Percentiles rank a stretch among this genome's conserved stretches.
Evolutionary conservation across 2,329 filamentous ascomycete species (phyloP).

Genomic region (Fusarium sp.): DNA sequence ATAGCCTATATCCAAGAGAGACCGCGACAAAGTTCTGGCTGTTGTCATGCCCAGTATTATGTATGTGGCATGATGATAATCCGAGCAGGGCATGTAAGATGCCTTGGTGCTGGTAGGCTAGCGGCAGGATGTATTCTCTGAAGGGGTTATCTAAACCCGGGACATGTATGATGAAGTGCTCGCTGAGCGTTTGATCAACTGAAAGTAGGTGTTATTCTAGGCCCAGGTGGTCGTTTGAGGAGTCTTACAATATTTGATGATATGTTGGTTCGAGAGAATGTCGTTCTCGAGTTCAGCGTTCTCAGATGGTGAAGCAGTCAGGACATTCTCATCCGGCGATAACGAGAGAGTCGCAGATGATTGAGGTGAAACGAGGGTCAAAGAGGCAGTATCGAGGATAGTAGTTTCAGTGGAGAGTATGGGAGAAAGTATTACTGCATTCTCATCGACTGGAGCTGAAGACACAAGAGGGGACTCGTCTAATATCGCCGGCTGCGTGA

Average conservation of each 20-base stretch:
- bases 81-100: slow-evolving; percentile 45
- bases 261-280: neutral
- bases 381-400: neutral
- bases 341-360: neutral
- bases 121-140: slow-evolving; percentile 34
- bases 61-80: slow-evolving; percentile 42
- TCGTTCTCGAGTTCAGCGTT: slow-evolving; percentile 8
- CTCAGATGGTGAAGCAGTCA: neutral
- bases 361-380: neutral
- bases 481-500: fast-evolving
- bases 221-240: fast-evolving
- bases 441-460: fast-evolving
- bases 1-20: slow-evolving; percentile 38
- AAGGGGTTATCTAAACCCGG: slow-evolving; percentile 40
- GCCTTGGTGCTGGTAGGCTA: slow-evolving; percentile 40
- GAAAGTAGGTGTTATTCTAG: neutral
- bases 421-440: neutral
- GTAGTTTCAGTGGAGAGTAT: neutral
- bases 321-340: neutral
- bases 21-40: slow-evolving; percentile 15
- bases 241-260: slow-evolving; percentile 24
- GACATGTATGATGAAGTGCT: slow-evolving; percentile 33
- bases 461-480: neutral
- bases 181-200: slow-evolving; percentile 39
- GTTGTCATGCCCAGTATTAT: slow-evolving; percentile 19